Conservation (phyloP, 2,329 filamentous ascomycete genomes). For the Aspergillus sergii region DNA sequence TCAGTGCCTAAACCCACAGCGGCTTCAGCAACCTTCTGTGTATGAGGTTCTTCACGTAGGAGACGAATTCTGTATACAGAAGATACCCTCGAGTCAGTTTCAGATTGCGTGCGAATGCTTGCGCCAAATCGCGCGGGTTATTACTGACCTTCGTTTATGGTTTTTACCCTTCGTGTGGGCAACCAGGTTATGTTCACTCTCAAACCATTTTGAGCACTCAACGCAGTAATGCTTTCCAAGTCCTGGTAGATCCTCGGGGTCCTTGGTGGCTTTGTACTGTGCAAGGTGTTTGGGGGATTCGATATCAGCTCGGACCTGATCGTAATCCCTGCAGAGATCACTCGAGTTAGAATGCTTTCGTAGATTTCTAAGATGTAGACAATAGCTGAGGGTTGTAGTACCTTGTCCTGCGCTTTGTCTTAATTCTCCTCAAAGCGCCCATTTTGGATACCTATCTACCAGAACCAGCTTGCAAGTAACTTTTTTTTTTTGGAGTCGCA, state of each 20-base stretch:
- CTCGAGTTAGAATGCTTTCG: conserved; percentile 22
- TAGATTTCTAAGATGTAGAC: background rate
- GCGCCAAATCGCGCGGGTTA: background rate
- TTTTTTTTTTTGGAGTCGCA: conserved; percentile 11
- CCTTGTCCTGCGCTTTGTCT: conserved; percentile 74
- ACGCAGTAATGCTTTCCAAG: conserved; percentile 85
- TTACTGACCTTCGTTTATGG: conserved; percentile 78
- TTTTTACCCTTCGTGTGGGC: conserved; percentile 84
- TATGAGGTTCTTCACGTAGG: conserved; percentile 81
- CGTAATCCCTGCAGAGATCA: conserved; percentile 71
- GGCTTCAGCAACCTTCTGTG: conserved; percentile 82
- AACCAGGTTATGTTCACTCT: conserved; percentile 74
- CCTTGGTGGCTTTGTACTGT: conserved; percentile 76
- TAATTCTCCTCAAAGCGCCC: conserved; percentile 69
- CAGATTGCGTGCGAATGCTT: conserved; percentile 2
- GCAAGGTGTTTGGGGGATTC: conserved; percentile 76
- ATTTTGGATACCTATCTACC: conserved; percentile 48
- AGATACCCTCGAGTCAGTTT: conserved; percentile 11
- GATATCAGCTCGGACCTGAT: conserved; percentile 87
- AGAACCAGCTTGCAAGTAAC: conserved; percentile 13
- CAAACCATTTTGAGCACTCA: conserved; percentile 96
- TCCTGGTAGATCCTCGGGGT: conserved; percentile 82
- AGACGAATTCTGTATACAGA: conserved; percentile 67
- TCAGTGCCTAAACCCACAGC: conserved; percentile 72
- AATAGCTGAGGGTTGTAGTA: conserved; percentile 36